phyloP scores from a whole-genome alignment of 2,329 filamentous ascomycete genomes.

The Fusarium musae region DNA sequence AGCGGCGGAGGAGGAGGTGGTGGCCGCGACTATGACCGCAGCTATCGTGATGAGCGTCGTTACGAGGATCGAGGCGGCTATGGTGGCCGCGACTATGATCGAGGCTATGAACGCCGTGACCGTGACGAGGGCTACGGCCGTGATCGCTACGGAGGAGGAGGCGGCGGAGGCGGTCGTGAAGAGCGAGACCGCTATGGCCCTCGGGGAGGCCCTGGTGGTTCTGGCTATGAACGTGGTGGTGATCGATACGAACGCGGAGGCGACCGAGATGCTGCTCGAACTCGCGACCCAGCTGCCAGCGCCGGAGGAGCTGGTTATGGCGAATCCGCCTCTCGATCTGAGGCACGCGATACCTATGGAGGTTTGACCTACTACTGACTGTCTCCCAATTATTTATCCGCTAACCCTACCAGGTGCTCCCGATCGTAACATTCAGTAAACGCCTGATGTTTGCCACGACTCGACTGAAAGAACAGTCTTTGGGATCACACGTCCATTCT shows the following conservation, averaged over 20 bases:
- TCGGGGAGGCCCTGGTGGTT: slow-evolving; percentile 54
- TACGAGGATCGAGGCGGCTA: slow-evolving; percentile 58
- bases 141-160: slow-evolving; percentile 52
- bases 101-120: slow-evolving; percentile 64
- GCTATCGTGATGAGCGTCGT: slow-evolving; percentile 60
- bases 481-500: slow-evolving; percentile 41
- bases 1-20: slow-evolving; percentile 43
- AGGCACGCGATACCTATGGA: slow-evolving; percentile 58
- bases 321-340: slow-evolving; percentile 56
- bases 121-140: slow-evolving; percentile 54
- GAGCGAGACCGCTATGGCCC: slow-evolving; percentile 57
- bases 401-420: slow-evolving; percentile 48
- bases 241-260: slow-evolving; percentile 60
- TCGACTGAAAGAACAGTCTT: slow-evolving; percentile 30
- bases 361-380: slow-evolving; percentile 49
- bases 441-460: slow-evolving; percentile 19
- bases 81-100: slow-evolving; percentile 67
- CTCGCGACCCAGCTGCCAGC: slow-evolving; percentile 53
- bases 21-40: slow-evolving; percentile 62
- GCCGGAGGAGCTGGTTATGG: slow-evolving; percentile 53
- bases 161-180: slow-evolving; percentile 51
- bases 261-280: slow-evolving; percentile 54
- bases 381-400: slow-evolving; percentile 28
- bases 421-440: slow-evolving; percentile 45
- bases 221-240: slow-evolving; percentile 55